Base-by-base conservation (phyloP, 164 flowering plant species). In the Liriodendron chinense region DNA sequence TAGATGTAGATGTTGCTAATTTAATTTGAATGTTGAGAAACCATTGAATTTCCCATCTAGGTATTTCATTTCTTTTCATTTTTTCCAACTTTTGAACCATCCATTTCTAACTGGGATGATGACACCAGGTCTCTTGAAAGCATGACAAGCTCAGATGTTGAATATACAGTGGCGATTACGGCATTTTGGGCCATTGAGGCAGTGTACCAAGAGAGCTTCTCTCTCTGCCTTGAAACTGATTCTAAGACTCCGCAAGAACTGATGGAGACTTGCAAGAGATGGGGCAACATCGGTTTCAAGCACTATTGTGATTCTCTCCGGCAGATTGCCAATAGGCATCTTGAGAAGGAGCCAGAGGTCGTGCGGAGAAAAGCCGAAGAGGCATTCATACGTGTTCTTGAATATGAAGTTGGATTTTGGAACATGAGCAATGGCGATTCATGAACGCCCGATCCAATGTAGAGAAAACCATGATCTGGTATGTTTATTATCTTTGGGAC, bases 141-240 rank as follows among this genome's bases (percentile, higher is more conserved):
- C 78, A 78, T 94, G 69, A 88, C 79, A 84, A 74, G 80, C 53
- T 72, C 89, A 1, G 92, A 91, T 34, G 83, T 85, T 1, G 87
- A 86, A 9, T 92, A 91, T 66, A 74, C 96, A 0, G 89, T 88
- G 68, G 94, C 88, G 34, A 82, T 91, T 18, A 87, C 94, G 47
- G 97, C 94, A 18, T 85, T 93, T 26, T 93, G 98, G 98, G 89
- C 91, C 22, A 91, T 95, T 76, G 98, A 95, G 81, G 81, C 91
- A 23, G 94, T 93, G 53, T 95, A 93, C 73, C 96, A 89, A 70
- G 87, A 88, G 74, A 91, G 98, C 81, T 93, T 91, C 82, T 87
- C 96, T 21, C 83, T 83, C 65, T 95, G 98, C 83, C 84, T 92
- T 9, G 87, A 88, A 79, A 86, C 80, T 5, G 92, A 85, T 23